Evolutionary conservation across 2,329 filamentous ascomycete species (phyloP).

Genomic region (Colletotrichum sp.): DNA sequence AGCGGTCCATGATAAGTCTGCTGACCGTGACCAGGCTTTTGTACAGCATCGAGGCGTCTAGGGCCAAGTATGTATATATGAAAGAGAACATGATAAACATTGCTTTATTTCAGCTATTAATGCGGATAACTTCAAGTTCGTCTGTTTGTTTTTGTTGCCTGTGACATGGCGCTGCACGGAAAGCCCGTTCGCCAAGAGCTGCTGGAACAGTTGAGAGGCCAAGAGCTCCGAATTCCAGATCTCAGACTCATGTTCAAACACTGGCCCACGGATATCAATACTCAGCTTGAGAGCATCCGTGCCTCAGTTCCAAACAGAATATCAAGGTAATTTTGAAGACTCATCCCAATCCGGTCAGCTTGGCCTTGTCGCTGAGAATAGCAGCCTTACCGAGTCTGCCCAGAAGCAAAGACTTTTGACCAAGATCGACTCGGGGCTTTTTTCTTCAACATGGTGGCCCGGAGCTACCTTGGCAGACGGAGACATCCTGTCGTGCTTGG

Average conservation of each 20-base stretch:
- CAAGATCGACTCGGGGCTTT: not conserved
- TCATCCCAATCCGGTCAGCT: not conserved
- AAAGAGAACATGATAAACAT: not conserved
- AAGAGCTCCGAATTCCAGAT: not conserved
- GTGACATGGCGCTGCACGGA: not conserved
- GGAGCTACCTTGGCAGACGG: not conserved
- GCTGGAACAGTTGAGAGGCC: not conserved
- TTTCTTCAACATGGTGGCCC: not conserved
- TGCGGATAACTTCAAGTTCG: not conserved
- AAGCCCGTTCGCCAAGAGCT: not conserved
- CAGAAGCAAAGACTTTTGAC: not conserved
- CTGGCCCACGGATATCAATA: not conserved
- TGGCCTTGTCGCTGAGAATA: not conserved
- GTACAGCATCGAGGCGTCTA: not conserved
- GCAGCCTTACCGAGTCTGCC: not conserved
- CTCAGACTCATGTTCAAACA: not conserved
- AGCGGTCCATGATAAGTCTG: not conserved
- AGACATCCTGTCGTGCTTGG: not conserved
- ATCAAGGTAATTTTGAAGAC: not conserved
- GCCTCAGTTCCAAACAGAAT: not conserved
- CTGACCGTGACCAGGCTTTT: not conserved
- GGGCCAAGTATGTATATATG: not conserved
- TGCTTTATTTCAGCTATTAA: not conserved
- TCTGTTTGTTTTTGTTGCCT: not conserved
- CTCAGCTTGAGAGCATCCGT: not conserved